Evolutionary conservation across 2,329 filamentous ascomycete species (phyloP).

Genomic region (Scedosporium boydii): DNA sequence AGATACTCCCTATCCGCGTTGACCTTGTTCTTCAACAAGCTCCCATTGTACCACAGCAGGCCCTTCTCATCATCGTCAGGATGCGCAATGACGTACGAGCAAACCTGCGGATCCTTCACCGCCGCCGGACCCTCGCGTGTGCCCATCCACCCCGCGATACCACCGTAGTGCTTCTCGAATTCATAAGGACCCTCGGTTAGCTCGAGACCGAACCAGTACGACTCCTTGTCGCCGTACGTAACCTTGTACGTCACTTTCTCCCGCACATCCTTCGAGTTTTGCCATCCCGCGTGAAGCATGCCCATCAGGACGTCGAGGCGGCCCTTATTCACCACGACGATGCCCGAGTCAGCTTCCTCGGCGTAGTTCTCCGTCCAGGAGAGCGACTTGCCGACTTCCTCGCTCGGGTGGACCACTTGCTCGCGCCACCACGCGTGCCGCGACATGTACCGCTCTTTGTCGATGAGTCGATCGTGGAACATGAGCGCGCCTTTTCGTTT

Average conservation of each 20-base stretch:
- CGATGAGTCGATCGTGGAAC: constrained; percentile 32
- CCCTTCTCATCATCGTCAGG: constrained; percentile 23
- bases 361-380: constrained; percentile 29
- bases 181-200: constrained; percentile 25
- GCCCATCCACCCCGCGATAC: constrained; percentile 25
- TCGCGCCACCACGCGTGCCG: constrained; percentile 27
- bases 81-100: constrained; percentile 32
- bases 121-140: background rate
- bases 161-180: constrained; percentile 31
- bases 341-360: constrained; percentile 31
- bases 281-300: constrained; percentile 32
- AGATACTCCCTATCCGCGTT: constrained; percentile 20
- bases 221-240: constrained; percentile 36
- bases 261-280: constrained; percentile 29
- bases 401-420: constrained; percentile 24
- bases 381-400: constrained; percentile 21
- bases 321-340: constrained; percentile 31
- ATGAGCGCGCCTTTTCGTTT: constrained; percentile 22
- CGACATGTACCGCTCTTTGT: constrained; percentile 22
- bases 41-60: constrained; percentile 34
- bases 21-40: constrained; percentile 29
- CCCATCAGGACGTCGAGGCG: constrained; percentile 25
- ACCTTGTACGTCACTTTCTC: constrained; percentile 27
- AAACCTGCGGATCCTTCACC: constrained; percentile 15
- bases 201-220: constrained; percentile 35